phyloP scores from a whole-genome alignment of 2,329 filamentous ascomycete genomes.

The Massarina eburnea region DNA sequence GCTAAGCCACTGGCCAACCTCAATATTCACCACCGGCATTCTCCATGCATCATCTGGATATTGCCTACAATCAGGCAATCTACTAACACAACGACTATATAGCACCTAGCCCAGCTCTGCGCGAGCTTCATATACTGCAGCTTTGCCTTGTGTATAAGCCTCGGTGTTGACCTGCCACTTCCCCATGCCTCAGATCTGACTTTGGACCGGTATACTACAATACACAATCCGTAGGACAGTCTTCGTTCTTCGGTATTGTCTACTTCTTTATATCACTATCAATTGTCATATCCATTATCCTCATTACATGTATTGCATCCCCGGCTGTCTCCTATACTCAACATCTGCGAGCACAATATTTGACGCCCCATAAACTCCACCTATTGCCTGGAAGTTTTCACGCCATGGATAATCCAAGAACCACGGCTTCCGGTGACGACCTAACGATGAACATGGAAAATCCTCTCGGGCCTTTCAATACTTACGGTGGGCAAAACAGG shows the following conservation, averaged over 20 bases:
- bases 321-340: background rate
- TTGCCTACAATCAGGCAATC: background rate
- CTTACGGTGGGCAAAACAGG: conserved; percentile 1
- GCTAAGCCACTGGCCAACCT: conserved; percentile 4
- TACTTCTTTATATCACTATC: background rate
- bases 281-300: background rate
- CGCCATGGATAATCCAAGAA: background rate
- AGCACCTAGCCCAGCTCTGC: background rate
- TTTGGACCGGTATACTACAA: background rate
- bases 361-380: background rate
- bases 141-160: background rate
- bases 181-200: background rate
- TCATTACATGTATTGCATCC: background rate
- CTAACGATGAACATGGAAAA: background rate
- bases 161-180: background rate
- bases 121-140: no score
- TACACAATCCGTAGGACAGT: background rate
- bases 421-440: background rate
- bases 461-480: background rate
- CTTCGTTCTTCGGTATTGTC: background rate
- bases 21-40: background rate
- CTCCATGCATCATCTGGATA: background rate
- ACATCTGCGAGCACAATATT: no score
- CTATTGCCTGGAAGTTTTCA: background rate
- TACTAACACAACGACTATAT: background rate